phyloP scores from a whole-genome alignment of 176 grass and related monocot species.

The Triticum urartu region DNA sequence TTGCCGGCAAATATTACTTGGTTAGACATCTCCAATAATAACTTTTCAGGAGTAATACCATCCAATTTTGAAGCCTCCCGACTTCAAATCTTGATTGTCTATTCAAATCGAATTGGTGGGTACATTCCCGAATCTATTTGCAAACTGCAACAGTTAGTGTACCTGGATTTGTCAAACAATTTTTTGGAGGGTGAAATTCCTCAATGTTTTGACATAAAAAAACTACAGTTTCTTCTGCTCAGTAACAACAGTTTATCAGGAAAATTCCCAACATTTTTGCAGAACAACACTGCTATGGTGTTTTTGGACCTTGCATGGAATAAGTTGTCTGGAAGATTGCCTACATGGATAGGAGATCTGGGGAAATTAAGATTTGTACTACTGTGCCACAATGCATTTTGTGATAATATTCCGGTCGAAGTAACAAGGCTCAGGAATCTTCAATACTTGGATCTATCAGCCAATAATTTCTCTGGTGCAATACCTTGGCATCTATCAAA shows the following conservation, averaged over 20 bases:
- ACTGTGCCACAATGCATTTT: background rate
- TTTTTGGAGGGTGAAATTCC: slow-evolving; percentile 23
- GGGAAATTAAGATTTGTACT: background rate
- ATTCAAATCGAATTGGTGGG: slow-evolving; percentile 28
- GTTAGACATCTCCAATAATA: background rate
- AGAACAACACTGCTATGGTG: background rate
- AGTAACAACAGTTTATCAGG: slow-evolving; percentile 38
- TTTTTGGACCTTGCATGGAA: slow-evolving; percentile 8
- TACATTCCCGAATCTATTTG: slow-evolving; percentile 33
- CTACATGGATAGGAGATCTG: background rate
- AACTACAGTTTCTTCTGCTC: background rate
- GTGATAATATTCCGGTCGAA: background rate
- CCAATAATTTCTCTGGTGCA: background rate
- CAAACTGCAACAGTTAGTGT: background rate
- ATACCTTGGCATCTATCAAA: background rate
- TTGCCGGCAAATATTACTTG: background rate
- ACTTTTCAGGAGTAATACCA: background rate
- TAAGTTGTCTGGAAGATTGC: background rate
- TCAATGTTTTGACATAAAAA: background rate
- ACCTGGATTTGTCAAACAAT: slow-evolving; percentile 27
- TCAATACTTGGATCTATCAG: slow-evolving; percentile 1
- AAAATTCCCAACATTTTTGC: slow-evolving; percentile 13
- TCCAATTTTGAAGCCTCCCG: background rate
- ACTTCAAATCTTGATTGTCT: background rate
- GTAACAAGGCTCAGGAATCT: background rate